These are phyloP conservation scores for Venustampulla echinocandica DNA, from an alignment of 495 filamentous ascomycete genomes.

Conservation along the genomic window DNA sequence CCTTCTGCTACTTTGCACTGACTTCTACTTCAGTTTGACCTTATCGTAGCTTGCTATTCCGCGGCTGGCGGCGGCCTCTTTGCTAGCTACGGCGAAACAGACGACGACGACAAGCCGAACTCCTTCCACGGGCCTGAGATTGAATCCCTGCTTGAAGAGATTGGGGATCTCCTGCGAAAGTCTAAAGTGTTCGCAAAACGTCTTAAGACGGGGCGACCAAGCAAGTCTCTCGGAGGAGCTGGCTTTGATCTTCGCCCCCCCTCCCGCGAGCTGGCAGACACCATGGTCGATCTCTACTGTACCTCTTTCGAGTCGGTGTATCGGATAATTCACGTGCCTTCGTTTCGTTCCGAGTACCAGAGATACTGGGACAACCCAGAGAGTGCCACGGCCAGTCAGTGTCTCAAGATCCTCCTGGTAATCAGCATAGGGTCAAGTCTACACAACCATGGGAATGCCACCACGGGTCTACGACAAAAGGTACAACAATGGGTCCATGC, in stretches of 20 bases:
- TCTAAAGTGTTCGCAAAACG: slow-evolving; percentile 25
- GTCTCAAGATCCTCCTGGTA: slow-evolving; percentile 44
- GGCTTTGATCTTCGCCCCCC: slow-evolving; percentile 32
- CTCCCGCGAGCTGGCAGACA: slow-evolving; percentile 39
- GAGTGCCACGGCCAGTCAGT: slow-evolving; percentile 26
- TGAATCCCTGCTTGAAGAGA: slow-evolving; percentile 8
- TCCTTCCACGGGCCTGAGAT: slow-evolving; percentile 16
- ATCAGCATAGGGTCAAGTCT: slow-evolving; percentile 46
- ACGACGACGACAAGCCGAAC: neutral
- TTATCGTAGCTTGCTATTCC: slow-evolving; percentile 1
- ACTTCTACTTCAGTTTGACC: neutral
- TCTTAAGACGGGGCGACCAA: slow-evolving; percentile 26
- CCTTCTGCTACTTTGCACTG: neutral
- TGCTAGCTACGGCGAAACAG: neutral
- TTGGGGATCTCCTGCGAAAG: slow-evolving; percentile 28
- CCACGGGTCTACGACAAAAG: slow-evolving; percentile 29
- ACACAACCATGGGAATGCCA: slow-evolving; percentile 24
- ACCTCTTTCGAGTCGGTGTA: slow-evolving; percentile 47
- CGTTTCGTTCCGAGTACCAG: slow-evolving; percentile 45
- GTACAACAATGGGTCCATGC: slow-evolving; percentile 44
- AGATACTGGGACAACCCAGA: slow-evolving; percentile 38
- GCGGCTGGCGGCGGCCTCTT: neutral
- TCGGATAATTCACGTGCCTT: slow-evolving; percentile 50
- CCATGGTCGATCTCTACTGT: slow-evolving; percentile 46
- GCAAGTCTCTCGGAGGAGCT: slow-evolving; percentile 18